Percentiles rank a stretch among this genome's conserved stretches.
These are phyloP conservation scores for Letharia lupina DNA, from an alignment of 495 filamentous ascomycete genomes.

Conservation along the genomic window DNA sequence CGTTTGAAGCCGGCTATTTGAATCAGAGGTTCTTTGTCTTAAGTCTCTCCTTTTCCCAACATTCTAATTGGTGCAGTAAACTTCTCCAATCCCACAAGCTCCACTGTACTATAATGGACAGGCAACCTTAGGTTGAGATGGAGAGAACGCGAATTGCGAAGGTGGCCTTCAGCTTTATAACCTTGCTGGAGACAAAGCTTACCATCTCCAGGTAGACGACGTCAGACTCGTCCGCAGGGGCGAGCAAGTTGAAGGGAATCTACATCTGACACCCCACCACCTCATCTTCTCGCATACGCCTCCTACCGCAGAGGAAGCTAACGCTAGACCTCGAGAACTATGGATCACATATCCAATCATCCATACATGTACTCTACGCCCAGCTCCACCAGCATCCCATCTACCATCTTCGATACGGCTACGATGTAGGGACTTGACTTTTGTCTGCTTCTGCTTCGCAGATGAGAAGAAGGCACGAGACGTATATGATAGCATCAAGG, in stretches of 20 bases:
- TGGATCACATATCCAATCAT: conserved; percentile 96
- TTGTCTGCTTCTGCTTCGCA: conserved; percentile 80
- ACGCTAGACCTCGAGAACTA: conserved; percentile 56
- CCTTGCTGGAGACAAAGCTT: background rate
- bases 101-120: background rate
- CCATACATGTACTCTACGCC: conserved; percentile 60
- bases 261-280: conserved; percentile 59
- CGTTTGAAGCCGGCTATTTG: background rate
- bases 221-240: conserved; percentile 55
- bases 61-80: background rate
- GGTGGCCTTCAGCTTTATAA: conserved; percentile 28
- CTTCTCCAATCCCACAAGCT: background rate
- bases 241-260: conserved; percentile 49
- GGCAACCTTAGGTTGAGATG: conserved; percentile 28
- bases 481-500: conserved; percentile 80
- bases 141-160: conserved; percentile 51
- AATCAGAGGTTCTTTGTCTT: background rate
- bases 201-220: conserved; percentile 47
- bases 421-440: conserved; percentile 85
- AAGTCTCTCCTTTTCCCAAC: background rate
- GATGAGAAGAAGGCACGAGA: conserved; percentile 68
- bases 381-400: conserved; percentile 60
- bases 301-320: conserved; percentile 26
- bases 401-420: conserved; percentile 77
- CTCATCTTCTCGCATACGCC: conserved; percentile 52